Conservation (phyloP, 768 basidiomycete species). For the Holtermanniella nyarrowii region DNA sequence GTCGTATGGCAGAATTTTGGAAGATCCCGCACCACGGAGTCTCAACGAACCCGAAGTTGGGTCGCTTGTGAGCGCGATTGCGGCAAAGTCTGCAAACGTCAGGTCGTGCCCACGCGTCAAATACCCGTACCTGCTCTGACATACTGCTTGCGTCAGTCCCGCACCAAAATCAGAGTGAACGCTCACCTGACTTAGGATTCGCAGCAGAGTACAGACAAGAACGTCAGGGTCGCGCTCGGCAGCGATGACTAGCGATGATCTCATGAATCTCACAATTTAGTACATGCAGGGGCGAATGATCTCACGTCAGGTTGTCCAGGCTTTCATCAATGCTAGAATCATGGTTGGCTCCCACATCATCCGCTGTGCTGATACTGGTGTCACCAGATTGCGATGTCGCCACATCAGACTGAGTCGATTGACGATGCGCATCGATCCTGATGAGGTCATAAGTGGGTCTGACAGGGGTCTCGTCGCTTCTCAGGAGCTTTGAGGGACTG, state of each 20-base stretch:
- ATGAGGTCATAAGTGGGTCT: too few relatives aligned
- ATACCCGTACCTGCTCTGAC: slow-evolving; percentile 4
- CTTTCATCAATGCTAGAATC: too few relatives aligned
- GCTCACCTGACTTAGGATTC: slow-evolving; percentile 2
- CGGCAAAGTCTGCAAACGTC: slow-evolving; percentile 13
- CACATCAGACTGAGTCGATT: too few relatives aligned
- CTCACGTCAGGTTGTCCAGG: slow-evolving; percentile 22
- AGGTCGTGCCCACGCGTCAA: not conserved
- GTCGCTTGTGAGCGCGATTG: slow-evolving; percentile 13
- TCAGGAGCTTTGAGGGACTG: too few relatives aligned
- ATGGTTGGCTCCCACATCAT: too few relatives aligned
- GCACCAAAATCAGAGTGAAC: not conserved
- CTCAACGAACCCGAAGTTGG: slow-evolving; percentile 1
- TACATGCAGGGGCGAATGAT: not conserved
- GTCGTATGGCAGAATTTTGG: slow-evolving; percentile 14
- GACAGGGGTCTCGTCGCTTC: too few relatives aligned
- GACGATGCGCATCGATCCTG: too few relatives aligned
- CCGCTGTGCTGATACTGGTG: too few relatives aligned
- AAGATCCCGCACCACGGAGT: slow-evolving; percentile 13
- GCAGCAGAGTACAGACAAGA: slow-evolving; percentile 12
- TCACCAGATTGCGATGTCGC: too few relatives aligned
- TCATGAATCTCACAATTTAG: slow-evolving; percentile 10
- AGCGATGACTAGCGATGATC: slow-evolving; percentile 18
- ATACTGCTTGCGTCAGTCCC: slow-evolving; percentile 6
- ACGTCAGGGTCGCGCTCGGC: slow-evolving; percentile 18